Base-by-base conservation (phyloP, 1,284 basidiomycete genomes). In the Rhodotorula sp. region DNA sequence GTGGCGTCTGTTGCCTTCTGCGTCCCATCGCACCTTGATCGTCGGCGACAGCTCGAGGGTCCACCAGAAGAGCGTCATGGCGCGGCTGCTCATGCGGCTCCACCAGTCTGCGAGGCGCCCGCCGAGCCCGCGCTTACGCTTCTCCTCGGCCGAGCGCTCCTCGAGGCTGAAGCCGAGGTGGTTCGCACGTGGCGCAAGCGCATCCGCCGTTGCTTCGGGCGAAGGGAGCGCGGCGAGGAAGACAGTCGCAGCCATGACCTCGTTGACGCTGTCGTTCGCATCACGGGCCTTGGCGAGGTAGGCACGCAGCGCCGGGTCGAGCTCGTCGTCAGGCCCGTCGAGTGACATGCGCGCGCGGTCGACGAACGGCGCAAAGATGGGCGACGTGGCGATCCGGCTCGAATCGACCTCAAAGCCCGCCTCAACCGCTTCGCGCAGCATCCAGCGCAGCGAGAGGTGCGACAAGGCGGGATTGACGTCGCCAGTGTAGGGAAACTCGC, bases 401-500 rank as follows among this genome's bases (percentile, higher is more conserved):
- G 58, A 3, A 34, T 67, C 66, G 60, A 74, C 42, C 27, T 57
- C 41, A 44, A 74, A 53, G 21, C 72, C 72, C 14, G 56, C 54
- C 25, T 66, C 66, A 57, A 71, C 25, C 25, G 72, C 66, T 55
- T 74, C 69, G 58, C 70, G 62, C 21, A 72, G 27, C 61, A 71
- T 63, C 73, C 73, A 74, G 23, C 64, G 27, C 25, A 74, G 64
- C 10, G 67, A 46, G 23, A 71, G 50, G 48, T 74, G 67, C 8
- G 61, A 58, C 23, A 74, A 55, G 2, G 59, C 21, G 7, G 72
- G 70, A 2, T 23, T 17, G 21, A 7, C n/a, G 53, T 66, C 61
- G 17, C 63, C 70, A 41, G 67, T 65, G 45, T 62, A 64, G 13
- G 64, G 45, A n/a, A 62, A 66, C 34, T 62, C 42, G 34, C 73